phyloP scores from a whole-genome alignment of 129 eudicot species.

The Daucus carota region DNA sequence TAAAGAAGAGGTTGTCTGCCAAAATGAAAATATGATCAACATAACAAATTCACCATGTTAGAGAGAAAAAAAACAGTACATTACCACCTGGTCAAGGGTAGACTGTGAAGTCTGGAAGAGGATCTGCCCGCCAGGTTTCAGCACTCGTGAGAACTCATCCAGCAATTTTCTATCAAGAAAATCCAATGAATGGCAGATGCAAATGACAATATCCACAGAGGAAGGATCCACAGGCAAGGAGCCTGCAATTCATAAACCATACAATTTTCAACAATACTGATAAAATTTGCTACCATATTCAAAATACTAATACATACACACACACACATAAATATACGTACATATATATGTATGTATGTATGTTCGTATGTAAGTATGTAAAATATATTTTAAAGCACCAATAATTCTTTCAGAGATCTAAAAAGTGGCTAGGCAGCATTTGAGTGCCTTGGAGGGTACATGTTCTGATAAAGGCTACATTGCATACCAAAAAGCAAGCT shows the following conservation, averaged over 20 bases:
- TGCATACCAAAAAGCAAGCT: background rate
- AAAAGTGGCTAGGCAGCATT: background rate
- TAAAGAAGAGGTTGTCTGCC: slow-evolving; percentile 46
- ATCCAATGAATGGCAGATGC: slow-evolving; percentile 35
- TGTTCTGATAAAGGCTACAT: no score
- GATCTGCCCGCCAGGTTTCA: slow-evolving; percentile 76
- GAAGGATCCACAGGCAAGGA: slow-evolving; percentile 47
- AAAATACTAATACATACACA: background rate
- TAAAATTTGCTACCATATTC: background rate
- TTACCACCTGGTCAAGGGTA: slow-evolving; percentile 24
- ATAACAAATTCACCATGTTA: background rate
- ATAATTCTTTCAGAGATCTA: background rate
- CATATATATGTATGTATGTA: no score
- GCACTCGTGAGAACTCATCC: slow-evolving; percentile 43
- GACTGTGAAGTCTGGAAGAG: slow-evolving; percentile 33
- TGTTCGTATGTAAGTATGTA: no score
- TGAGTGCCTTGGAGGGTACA: background rate
- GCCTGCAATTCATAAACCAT: slow-evolving; percentile 28
- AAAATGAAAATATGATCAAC: slow-evolving; percentile 5
- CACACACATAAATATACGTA: no score
- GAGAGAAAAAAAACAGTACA: background rate
- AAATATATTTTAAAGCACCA: background rate
- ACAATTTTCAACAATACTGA: background rate
- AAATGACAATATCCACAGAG: slow-evolving; percentile 38
- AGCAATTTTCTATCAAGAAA: slow-evolving; percentile 51